Conservation (phyloP, 129 eudicot species). For the Oenanthe sinensis region DNA sequence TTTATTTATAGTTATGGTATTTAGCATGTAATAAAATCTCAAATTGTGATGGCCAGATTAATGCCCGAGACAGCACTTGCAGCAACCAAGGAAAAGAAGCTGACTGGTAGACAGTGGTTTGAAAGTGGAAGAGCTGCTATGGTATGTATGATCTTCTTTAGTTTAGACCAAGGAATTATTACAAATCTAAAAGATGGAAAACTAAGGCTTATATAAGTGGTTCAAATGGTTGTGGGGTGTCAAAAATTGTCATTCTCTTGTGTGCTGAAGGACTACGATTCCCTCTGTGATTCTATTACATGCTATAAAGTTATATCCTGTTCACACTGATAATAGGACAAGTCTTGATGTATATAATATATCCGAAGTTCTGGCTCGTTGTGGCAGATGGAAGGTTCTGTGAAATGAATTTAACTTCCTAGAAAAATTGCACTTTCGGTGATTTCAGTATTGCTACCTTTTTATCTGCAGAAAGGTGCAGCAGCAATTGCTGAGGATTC, state of each 20-base stretch:
- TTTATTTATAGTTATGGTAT: background rate
- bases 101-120: constrained; percentile 96
- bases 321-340: background rate
- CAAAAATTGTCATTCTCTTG: background rate
- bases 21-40: background rate
- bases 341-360: background rate
- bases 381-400: background rate
- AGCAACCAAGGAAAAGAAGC: constrained; percentile 75
- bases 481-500: constrained; percentile 9
- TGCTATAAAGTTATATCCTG: background rate
- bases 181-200: no score
- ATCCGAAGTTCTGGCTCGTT: background rate
- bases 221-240: background rate
- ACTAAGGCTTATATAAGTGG: background rate
- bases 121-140: constrained; percentile 80
- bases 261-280: background rate
- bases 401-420: background rate
- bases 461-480: constrained; percentile 12
- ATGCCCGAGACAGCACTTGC: constrained; percentile 87
- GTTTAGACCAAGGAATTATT: background rate
- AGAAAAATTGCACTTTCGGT: background rate
- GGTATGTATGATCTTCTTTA: constrained; percentile 22
- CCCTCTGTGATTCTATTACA: background rate
- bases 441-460: background rate
- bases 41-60: constrained; percentile 27